Conservation (phyloP, 345 rosid species). For the Syzygium oleosum region DNA sequence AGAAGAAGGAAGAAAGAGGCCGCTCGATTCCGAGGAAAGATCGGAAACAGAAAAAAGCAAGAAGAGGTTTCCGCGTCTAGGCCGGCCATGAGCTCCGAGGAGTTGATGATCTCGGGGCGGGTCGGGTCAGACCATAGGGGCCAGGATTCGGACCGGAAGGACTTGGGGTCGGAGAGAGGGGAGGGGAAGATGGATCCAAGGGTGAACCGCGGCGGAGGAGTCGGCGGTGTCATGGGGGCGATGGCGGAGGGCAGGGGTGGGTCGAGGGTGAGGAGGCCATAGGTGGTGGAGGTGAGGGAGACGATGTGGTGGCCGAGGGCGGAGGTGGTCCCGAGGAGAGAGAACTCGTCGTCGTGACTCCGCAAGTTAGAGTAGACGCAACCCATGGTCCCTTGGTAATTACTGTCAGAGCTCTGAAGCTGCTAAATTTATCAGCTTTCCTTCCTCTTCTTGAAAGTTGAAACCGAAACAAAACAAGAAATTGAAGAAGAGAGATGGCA, state of each 20-base stretch:
- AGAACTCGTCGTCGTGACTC: slow-evolving; percentile 64
- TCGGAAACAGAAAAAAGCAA: too few relatives aligned
- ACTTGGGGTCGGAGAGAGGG: slow-evolving; percentile 25
- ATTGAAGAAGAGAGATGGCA: background rate
- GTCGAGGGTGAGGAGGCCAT: slow-evolving; percentile 85
- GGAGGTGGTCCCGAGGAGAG: slow-evolving; percentile 54
- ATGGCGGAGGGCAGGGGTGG: slow-evolving; percentile 20
- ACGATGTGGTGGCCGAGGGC: slow-evolving; percentile 86
- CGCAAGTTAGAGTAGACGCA: slow-evolving; percentile 82
- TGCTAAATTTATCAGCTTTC: background rate
- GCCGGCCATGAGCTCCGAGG: slow-evolving; percentile 88
- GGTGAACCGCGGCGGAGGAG: slow-evolving; percentile 51
- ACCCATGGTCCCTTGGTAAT: slow-evolving; percentile 37
- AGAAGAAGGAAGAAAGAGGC: too few relatives aligned
- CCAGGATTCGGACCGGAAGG: slow-evolving; percentile 44
- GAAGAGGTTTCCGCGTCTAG: slow-evolving; percentile 58
- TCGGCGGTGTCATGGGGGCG: slow-evolving; percentile 23
- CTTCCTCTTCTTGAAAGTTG: background rate
- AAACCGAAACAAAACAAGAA: background rate
- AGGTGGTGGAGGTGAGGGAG: slow-evolving; percentile 84
- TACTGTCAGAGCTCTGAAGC: background rate
- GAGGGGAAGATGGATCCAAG: slow-evolving; percentile 31
- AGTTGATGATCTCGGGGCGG: slow-evolving; percentile 62
- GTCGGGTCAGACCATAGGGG: slow-evolving; percentile 41
- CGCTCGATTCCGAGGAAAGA: too few relatives aligned